Conservation (phyloP, 1,284 basidiomycete species). For the Fomes fomentarius region DNA sequence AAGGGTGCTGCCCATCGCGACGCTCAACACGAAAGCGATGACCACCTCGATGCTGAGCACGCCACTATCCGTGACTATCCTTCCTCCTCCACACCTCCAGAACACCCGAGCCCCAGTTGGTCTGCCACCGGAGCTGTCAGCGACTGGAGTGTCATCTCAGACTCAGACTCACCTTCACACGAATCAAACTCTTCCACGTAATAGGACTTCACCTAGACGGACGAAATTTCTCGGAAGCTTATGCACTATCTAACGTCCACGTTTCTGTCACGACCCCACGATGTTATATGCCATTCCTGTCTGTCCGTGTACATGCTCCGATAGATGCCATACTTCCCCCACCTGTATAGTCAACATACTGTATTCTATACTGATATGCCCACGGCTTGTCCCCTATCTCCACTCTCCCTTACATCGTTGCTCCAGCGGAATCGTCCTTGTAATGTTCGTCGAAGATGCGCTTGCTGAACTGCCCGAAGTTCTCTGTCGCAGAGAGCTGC, state of each 20-base stretch:
- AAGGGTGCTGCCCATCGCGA: slow-evolving; percentile 53
- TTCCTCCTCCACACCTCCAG: slow-evolving; percentile 33
- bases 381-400: slow-evolving; percentile 8
- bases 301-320: no score
- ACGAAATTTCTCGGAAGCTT: slow-evolving; percentile 3
- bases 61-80: slow-evolving; percentile 45
- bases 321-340: slow-evolving; percentile 15
- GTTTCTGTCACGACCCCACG: background rate
- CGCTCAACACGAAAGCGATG: slow-evolving; percentile 35
- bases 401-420: slow-evolving; percentile 23
- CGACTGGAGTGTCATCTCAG: slow-evolving; percentile 84
- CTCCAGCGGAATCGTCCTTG: slow-evolving; percentile 31
- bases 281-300: background rate
- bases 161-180: slow-evolving; percentile 54
- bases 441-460: slow-evolving; percentile 84
- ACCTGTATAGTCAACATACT: slow-evolving; percentile 9
- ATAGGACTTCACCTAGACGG: slow-evolving; percentile 8
- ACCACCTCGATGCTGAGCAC: slow-evolving; percentile 46
- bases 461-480: slow-evolving; percentile 90
- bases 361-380: slow-evolving; percentile 5
- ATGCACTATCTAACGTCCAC: slow-evolving; percentile 14
- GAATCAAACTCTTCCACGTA: slow-evolving; percentile 10
- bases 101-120: slow-evolving; percentile 54
- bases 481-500: slow-evolving; percentile 66
- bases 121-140: slow-evolving; percentile 58